Conservation (phyloP, 2,329 filamentous ascomycete species). For the Colletotrichum tanaceti region DNA sequence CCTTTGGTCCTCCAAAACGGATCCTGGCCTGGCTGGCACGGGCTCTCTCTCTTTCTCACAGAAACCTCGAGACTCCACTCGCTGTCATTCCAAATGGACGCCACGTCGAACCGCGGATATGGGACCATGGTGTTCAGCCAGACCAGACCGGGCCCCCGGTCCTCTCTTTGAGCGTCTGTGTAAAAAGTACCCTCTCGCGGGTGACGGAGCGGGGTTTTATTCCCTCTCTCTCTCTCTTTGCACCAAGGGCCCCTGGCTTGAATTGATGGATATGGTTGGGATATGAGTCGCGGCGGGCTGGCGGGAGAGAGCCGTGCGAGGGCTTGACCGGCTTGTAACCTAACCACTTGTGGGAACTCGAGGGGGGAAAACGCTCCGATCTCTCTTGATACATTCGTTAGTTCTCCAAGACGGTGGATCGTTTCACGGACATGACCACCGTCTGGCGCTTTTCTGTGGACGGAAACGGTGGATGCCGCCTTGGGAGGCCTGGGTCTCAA, state of each 20-base stretch:
- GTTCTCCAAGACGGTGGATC: slow-evolving; percentile 20
- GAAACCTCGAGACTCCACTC: slow-evolving; percentile 5
- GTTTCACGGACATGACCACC: slow-evolving; percentile 25
- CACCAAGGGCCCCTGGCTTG: slow-evolving; percentile 2
- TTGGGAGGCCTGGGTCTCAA: neutral
- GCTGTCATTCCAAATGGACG: slow-evolving; percentile 39
- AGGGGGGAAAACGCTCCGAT: slow-evolving; percentile 23
- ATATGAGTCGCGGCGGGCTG: slow-evolving; percentile 31
- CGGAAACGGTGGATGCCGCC: slow-evolving; percentile 1
- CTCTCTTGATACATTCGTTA: slow-evolving; percentile 2
- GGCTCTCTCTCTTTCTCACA: slow-evolving; percentile 2
- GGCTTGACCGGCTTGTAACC: slow-evolving; percentile 29
- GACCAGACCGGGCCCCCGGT: slow-evolving; percentile 10
- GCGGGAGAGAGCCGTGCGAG: slow-evolving; percentile 28
- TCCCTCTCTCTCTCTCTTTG: no score
- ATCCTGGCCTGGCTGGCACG: slow-evolving; percentile 21
- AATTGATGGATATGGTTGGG: slow-evolving; percentile 23
- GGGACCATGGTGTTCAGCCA: slow-evolving; percentile 3
- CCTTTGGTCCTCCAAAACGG: neutral
- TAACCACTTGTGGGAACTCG: slow-evolving; percentile 13
- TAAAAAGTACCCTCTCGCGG: slow-evolving; percentile 15
- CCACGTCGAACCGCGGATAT: slow-evolving; percentile 36
- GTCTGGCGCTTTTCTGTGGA: slow-evolving; percentile 4
- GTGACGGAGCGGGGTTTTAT: neutral
- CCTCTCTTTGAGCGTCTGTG: slow-evolving; percentile 5